phyloP scores from a whole-genome alignment of 495 filamentous ascomycete species.

The Cryomyces minteri region DNA sequence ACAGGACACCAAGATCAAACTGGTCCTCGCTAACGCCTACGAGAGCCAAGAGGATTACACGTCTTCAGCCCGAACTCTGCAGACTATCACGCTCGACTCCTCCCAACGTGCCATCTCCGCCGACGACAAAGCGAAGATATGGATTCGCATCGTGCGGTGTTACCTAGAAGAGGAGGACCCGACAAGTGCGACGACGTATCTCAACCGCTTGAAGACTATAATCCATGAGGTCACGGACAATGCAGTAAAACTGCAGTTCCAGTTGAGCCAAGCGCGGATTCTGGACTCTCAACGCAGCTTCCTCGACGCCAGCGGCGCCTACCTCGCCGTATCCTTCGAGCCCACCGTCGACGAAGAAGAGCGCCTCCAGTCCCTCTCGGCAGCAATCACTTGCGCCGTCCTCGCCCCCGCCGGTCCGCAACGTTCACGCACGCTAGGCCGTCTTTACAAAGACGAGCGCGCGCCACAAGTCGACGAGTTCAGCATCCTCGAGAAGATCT shows the following conservation, averaged over 20 bases:
- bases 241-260: conserved; percentile 61
- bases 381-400: conserved; percentile 89
- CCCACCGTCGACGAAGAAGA: conserved; percentile 66
- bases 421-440: conserved; percentile 58
- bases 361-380: conserved; percentile 61
- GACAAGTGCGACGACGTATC: conserved; percentile 61
- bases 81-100: conserved; percentile 72
- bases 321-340: conserved; percentile 68
- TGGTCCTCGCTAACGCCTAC: conserved; percentile 67
- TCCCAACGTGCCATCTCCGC: conserved; percentile 68
- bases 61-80: conserved; percentile 55
- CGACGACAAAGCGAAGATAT: conserved; percentile 59
- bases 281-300: conserved; percentile 79
- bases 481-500: conserved; percentile 92
- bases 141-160: conserved; percentile 87
- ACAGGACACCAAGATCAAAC: conserved; percentile 56
- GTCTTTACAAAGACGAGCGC: conserved; percentile 88
- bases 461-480: conserved; percentile 59
- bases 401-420: conserved; percentile 80
- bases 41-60: conserved; percentile 66
- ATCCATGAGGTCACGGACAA: conserved; percentile 60
- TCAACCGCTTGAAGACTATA: conserved; percentile 85
- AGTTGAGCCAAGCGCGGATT: conserved; percentile 81
- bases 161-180: conserved; percentile 91
- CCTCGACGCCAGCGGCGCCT: conserved; percentile 72